Conservation (phyloP, 2,329 filamentous ascomycete species). For the Colletotrichum lupini region DNA sequence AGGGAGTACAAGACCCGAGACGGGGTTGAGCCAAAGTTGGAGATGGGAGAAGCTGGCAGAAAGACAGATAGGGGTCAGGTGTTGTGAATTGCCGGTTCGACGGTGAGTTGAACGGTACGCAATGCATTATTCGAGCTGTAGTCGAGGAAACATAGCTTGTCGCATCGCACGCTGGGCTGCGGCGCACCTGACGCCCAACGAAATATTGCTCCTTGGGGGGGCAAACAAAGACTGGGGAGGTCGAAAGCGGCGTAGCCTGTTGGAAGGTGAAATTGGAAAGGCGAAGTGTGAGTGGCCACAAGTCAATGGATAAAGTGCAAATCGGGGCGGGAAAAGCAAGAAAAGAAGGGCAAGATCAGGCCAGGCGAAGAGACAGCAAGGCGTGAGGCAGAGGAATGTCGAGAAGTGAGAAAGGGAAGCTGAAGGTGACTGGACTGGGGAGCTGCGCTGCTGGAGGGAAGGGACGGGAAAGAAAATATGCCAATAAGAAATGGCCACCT, state of each 20-base stretch:
- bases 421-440: neutral
- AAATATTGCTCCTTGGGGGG: neutral
- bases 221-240: neutral
- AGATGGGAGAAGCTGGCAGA: neutral
- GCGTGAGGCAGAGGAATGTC: constrained; percentile 3
- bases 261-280: neutral
- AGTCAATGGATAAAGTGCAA: neutral
- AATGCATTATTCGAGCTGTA: constrained; percentile 29
- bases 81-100: constrained; percentile 6
- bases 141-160: constrained; percentile 32
- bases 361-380: neutral
- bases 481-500: neutral
- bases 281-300: neutral
- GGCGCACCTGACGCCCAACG: constrained; percentile 6
- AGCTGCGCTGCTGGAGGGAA: neutral
- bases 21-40: neutral
- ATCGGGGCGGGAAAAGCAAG: constrained; percentile 10
- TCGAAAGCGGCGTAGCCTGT: neutral
- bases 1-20: neutral
- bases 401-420: neutral
- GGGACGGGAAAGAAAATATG: constrained; percentile 3
- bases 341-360: neutral
- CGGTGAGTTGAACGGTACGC: neutral
- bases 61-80: neutral
- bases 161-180: constrained; percentile 26